Conservation (phyloP, 169 alveolate species). For the Eimeria praecox region DNA sequence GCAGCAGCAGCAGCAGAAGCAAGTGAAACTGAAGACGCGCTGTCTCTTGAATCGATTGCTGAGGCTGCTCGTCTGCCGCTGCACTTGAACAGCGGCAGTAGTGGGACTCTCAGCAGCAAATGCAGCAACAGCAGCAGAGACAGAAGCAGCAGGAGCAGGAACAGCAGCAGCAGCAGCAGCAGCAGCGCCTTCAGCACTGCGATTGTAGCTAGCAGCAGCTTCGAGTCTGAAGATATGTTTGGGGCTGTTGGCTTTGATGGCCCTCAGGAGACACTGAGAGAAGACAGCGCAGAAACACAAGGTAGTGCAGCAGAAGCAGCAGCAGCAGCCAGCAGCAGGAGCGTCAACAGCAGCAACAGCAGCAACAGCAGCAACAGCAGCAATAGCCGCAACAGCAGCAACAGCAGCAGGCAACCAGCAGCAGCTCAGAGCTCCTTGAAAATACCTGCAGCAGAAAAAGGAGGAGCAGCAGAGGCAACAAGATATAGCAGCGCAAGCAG, state of each 20-base stretch:
- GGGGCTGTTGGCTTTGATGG: neutral
- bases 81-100: neutral
- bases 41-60: neutral
- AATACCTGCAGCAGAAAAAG: neutral
- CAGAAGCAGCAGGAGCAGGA: constrained; percentile 20
- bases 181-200: neutral
- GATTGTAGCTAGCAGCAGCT: neutral
- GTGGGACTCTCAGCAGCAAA: neutral
- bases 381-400: neutral
- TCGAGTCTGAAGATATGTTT: neutral
- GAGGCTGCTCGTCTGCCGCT: neutral
- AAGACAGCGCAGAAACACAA: neutral
- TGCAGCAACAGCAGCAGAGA: neutral
- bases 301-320: neutral
- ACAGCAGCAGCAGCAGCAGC: constrained; percentile 3
- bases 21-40: neutral
- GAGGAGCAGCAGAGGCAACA: neutral
- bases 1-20: neutral
- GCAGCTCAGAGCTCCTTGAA: neutral
- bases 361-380: neutral
- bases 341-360: neutral
- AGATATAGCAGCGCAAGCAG: too few species aligned
- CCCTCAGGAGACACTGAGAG: neutral
- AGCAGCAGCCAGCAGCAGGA: neutral
- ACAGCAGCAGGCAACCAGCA: neutral